phyloP scores from a whole-genome alignment of 208 protist genomes.

The Leishmania mexicana region DNA sequence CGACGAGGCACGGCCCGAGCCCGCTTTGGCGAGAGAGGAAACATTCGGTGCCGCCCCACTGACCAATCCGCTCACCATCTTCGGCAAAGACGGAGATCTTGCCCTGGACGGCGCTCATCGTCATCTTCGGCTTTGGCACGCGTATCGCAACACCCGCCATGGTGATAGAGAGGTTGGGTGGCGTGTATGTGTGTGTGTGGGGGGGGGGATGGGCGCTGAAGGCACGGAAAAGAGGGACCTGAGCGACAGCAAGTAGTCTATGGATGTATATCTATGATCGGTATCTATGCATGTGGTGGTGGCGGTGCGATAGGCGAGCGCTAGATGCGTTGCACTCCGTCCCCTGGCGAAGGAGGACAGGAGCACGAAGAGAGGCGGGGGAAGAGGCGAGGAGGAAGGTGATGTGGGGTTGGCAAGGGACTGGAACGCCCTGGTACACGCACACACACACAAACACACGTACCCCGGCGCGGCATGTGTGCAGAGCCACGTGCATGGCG shows the following conservation, averaged over 20 bases:
- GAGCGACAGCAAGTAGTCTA: neutral
- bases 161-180: neutral
- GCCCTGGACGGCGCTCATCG: constrained; percentile 59
- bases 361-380: neutral
- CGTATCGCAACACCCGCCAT: constrained; percentile 30
- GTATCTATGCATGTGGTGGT: neutral
- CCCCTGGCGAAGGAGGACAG: neutral
- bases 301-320: neutral
- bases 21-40: constrained; percentile 74
- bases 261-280: neutral
- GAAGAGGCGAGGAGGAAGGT: neutral
- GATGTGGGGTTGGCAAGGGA: neutral
- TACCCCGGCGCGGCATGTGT: neutral
- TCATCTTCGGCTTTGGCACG: constrained; percentile 56
- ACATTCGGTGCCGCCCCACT: constrained; percentile 87
- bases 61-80: constrained; percentile 70
- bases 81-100: constrained; percentile 57
- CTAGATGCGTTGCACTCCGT: neutral
- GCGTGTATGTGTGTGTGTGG: too few relatives aligned
- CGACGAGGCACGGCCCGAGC: constrained; percentile 80
- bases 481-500: neutral
- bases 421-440: too few relatives aligned
- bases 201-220: too few relatives aligned
- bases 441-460: constrained; percentile 1
- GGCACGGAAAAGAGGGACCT: too few relatives aligned